A percentile compares a stretch with the other conserved stretches of the same genome.
Conservation (phyloP, 345 rosid species). For the Acer saccharum region DNA sequence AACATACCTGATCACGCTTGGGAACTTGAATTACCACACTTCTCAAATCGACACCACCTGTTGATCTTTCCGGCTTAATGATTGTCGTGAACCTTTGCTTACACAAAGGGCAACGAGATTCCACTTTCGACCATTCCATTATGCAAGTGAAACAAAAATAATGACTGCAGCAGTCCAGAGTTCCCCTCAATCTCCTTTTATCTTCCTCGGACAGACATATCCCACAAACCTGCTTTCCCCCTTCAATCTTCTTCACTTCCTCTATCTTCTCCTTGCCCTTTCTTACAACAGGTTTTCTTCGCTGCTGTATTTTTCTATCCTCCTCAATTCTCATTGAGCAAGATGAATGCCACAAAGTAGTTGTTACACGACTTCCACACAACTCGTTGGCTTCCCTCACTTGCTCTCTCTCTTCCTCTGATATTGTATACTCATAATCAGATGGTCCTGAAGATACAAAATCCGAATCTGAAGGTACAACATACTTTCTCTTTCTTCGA, state of each 20-base stretch:
- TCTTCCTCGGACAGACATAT: constrained; percentile 95
- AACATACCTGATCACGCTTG: constrained; percentile 87
- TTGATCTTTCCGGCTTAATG: constrained; percentile 76
- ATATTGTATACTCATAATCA: constrained; percentile 76
- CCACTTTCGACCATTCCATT: constrained; percentile 97
- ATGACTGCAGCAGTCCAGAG: constrained; percentile 83
- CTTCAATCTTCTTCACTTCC: constrained; percentile 47
- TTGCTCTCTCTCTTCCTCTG: constrained; percentile 97
- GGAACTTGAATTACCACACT: constrained; percentile 72
- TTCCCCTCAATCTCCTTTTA: constrained; percentile 81
- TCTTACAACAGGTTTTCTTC: constrained; percentile 42
- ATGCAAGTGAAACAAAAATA: constrained; percentile 97
- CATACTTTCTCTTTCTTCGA: constrained; percentile 46
- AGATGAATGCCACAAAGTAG: constrained; percentile 53
- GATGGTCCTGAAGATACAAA: constrained; percentile 60
- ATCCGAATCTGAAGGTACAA: constrained; percentile 73
- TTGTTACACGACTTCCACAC: constrained; percentile 38
- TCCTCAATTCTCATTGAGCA: constrained; percentile 46
- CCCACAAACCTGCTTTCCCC: constrained; percentile 76
- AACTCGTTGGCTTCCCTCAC: constrained; percentile 66
- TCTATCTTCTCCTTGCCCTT: constrained; percentile 84
- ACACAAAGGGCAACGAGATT: constrained; percentile 96
- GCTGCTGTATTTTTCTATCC: constrained; percentile 41
- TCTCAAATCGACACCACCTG: constrained; percentile 77
- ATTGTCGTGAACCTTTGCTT: constrained; percentile 89